phyloP scores from a whole-genome alignment of 371 early-diverging fungal genomes.

The Mucor lusitanicus region DNA sequence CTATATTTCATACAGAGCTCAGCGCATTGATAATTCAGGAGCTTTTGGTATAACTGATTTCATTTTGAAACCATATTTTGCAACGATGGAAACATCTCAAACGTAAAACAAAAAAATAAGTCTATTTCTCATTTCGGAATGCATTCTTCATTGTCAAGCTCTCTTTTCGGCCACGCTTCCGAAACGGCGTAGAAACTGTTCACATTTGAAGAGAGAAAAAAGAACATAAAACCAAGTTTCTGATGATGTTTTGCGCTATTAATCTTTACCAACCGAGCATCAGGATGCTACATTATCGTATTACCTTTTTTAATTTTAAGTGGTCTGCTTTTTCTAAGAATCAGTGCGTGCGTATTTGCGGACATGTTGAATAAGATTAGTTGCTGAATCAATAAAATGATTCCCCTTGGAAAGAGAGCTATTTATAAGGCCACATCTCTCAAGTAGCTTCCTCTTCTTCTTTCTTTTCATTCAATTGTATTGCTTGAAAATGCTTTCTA shows the following conservation, averaged over 20 bases:
- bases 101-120: no score
- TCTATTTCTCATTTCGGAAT: no score
- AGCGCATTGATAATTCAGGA: no score
- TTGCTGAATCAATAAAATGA: background rate
- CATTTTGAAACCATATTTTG: no score
- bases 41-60: no score
- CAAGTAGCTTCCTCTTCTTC: background rate
- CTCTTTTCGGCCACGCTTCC: no score
- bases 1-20: no score
- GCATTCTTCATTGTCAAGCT: no score
- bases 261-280: background rate
- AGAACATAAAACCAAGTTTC: background rate
- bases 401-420: background rate
- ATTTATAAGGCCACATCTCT: background rate
- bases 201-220: background rate
- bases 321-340: background rate
- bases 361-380: background rate
- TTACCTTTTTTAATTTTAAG: background rate
- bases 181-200: background rate
- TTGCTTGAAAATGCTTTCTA: constrained; percentile 2
- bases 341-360: background rate
- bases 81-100: no score
- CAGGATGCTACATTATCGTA: background rate
- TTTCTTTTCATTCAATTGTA: background rate
- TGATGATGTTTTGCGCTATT: background rate